Percentiles rank a stretch among this genome's conserved stretches.
Evolutionary conservation across 768 basidiomycete species (phyloP).

Genomic region (Dioszegia crocea): DNA sequence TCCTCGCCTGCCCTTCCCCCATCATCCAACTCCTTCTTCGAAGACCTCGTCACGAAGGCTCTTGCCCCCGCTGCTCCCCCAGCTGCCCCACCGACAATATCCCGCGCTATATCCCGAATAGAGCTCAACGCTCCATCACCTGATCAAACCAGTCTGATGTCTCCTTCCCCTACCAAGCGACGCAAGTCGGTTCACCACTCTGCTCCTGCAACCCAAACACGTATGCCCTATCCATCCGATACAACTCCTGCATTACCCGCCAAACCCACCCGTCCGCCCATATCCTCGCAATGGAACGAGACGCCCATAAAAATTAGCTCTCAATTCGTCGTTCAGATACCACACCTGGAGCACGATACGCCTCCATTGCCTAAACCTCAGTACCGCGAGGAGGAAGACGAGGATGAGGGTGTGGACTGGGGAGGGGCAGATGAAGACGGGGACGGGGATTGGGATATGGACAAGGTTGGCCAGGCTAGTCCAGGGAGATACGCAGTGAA

Average conservation of each 20-base stretch:
- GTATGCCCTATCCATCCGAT: background rate
- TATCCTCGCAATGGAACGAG: background rate
- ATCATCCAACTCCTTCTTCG: conserved; percentile 18
- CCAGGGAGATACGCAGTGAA: conserved; percentile 4
- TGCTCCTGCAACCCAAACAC: background rate
- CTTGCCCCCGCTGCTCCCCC: background rate
- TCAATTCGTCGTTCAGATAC: conserved; percentile 9
- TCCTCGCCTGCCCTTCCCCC: conserved; percentile 9
- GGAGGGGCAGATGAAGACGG: conserved; percentile 22
- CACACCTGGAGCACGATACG: background rate
- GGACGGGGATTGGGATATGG: conserved; percentile 42
- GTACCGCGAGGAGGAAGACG: conserved; percentile 22
- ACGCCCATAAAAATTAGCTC: background rate
- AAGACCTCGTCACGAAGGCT: conserved; percentile 21
- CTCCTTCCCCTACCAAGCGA: conserved; percentile 36
- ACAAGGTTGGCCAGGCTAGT: background rate
- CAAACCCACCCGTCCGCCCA: background rate
- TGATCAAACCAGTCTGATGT: conserved; percentile 21
- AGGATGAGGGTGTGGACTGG: conserved; percentile 33
- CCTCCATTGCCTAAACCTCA: background rate
- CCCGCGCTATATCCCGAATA: conserved; percentile 18
- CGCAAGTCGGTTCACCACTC: conserved; percentile 6
- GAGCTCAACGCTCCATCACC: conserved; percentile 23
- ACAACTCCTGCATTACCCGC: conserved; percentile 1
- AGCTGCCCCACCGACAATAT: conserved; percentile 18